phyloP scores from a whole-genome alignment of 345 rosid species.

The Citropsis articulata region DNA sequence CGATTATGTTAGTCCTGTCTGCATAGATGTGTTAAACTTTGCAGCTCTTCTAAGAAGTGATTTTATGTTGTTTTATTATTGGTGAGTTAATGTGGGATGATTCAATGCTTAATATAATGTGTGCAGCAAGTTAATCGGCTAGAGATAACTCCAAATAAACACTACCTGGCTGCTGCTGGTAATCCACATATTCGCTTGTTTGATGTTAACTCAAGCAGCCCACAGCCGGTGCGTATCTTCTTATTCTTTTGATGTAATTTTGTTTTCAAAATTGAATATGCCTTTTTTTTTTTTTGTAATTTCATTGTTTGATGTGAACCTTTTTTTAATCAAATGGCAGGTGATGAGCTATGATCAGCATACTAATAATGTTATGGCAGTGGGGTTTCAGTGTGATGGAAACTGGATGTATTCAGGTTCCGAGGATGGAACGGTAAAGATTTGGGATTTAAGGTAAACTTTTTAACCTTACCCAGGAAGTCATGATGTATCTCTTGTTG shows the following conservation, averaged over 20 bases:
- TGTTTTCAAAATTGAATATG: neutral
- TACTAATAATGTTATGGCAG: conserved; percentile 94
- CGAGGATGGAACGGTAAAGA: conserved; percentile 94
- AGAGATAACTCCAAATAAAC: conserved; percentile 90
- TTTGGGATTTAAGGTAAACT: conserved; percentile 88
- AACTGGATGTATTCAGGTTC: conserved; percentile 99
- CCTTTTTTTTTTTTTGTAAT: neutral
- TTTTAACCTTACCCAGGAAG: neutral
- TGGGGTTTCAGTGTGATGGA: conserved; percentile 96
- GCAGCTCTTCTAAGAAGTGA: neutral
- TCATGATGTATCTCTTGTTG: neutral
- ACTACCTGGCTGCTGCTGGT: conserved; percentile 83
- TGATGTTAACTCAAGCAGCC: conserved; percentile 71
- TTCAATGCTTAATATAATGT: conserved; percentile 5
- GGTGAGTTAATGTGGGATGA: neutral
- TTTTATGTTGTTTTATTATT: neutral
- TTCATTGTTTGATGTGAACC: conserved; percentile 12
- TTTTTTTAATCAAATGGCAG: conserved; percentile 28
- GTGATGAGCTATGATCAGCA: conserved; percentile 93
- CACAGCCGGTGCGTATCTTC: conserved; percentile 58
- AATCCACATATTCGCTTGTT: conserved; percentile 91
- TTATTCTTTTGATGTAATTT: neutral
- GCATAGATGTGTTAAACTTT: neutral
- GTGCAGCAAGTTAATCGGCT: conserved; percentile 87
- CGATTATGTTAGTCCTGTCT: neutral